Evolutionary conservation across 768 basidiomycete genomes (phyloP).

Genomic region (Udeniomyces megalosporus): DNA sequence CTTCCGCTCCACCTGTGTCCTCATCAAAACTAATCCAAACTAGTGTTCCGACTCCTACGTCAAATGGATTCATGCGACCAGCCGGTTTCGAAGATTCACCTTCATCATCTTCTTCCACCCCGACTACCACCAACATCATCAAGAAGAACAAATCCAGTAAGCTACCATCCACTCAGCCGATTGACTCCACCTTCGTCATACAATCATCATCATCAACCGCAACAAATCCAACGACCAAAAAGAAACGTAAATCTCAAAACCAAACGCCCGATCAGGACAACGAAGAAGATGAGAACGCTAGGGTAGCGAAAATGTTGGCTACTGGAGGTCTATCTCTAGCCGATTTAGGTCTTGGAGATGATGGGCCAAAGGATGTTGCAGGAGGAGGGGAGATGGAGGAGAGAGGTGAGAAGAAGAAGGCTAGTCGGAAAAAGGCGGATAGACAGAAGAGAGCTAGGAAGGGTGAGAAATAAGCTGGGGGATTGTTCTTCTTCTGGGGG

Average conservation of each 20-base stretch:
- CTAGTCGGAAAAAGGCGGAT: background rate
- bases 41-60: background rate
- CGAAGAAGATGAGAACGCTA: background rate
- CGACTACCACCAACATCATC: background rate
- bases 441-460: background rate
- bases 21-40: too few relatives aligned
- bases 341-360: background rate
- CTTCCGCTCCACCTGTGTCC: background rate
- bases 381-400: background rate
- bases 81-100: background rate
- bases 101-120: background rate
- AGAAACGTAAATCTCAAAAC: background rate
- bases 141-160: background rate
- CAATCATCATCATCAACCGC: conserved; percentile 1
- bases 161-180: background rate
- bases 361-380: conserved; percentile 1
- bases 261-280: conserved; percentile 1
- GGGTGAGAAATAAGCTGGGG: background rate
- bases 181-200: too few relatives aligned
- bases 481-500: background rate
- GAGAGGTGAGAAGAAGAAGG: background rate
- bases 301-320: background rate
- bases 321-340: background rate
- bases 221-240: background rate
- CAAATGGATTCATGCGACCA: background rate